Evolutionary conservation across 495 filamentous ascomycete genomes (phyloP).

Genomic region (Bryoglossum gracile): DNA sequence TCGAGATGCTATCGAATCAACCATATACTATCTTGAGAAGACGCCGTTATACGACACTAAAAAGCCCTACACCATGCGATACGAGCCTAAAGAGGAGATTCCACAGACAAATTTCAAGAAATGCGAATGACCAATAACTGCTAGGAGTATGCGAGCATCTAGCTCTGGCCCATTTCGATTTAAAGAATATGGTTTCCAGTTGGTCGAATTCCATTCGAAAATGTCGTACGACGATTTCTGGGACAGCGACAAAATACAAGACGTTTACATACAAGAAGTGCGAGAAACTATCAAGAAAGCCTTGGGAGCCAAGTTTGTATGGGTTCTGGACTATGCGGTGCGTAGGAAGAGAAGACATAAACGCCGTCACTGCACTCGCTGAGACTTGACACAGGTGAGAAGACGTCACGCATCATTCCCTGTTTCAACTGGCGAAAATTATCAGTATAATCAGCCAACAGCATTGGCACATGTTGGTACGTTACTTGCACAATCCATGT

Average conservation of each 20-base stretch:
- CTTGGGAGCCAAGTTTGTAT: not conserved
- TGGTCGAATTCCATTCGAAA: not conserved
- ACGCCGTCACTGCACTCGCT: too few species aligned
- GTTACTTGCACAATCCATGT: not conserved
- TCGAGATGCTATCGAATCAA: not conserved
- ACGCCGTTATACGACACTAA: not conserved
- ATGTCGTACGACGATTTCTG: constrained; percentile 2
- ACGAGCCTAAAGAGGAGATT: not conserved
- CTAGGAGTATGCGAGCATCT: not conserved
- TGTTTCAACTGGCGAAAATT: constrained; percentile 3
- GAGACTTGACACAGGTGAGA: not conserved
- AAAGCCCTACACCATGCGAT: constrained; percentile 7
- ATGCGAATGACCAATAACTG: not conserved
- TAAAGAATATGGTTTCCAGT: not conserved
- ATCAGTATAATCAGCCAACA: not conserved
- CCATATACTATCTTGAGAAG: not conserved
- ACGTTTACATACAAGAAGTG: not conserved
- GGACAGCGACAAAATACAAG: not conserved
- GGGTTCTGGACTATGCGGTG: constrained; percentile 7
- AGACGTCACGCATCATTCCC: not conserved
- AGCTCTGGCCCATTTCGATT: not conserved
- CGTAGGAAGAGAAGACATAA: not conserved
- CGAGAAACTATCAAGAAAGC: not conserved
- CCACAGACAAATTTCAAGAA: not conserved
- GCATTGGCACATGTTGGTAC: constrained; percentile 1